Evolutionary conservation across 2,329 filamentous ascomycete species (phyloP).

Genomic region (Fusarium sublunatum): DNA sequence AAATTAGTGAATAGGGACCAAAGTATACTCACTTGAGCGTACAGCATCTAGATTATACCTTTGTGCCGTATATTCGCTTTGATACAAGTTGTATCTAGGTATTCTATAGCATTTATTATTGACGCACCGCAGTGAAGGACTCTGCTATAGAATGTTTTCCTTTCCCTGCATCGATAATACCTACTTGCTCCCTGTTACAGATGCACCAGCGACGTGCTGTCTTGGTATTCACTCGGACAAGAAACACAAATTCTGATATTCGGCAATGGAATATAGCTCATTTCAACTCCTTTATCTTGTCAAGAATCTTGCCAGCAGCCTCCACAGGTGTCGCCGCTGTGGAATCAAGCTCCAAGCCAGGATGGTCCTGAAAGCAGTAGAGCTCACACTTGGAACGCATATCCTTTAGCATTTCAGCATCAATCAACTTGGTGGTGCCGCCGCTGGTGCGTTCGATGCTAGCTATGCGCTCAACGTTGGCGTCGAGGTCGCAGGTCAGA

Average conservation of each 20-base stretch:
- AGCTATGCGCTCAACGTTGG: background rate
- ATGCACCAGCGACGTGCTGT: background rate
- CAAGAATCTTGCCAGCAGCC: background rate
- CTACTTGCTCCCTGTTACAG: background rate
- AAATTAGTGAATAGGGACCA: no score
- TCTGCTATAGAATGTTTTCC: no score
- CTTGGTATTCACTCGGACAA: background rate
- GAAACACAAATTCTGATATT: background rate
- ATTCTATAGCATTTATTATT: no score
- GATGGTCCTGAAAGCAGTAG: background rate
- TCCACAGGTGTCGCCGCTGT: background rate
- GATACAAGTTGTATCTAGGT: no score
- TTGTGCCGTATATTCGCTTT: no score
- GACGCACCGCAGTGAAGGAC: no score
- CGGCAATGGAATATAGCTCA: background rate
- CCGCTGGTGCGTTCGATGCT: background rate
- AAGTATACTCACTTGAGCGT: no score
- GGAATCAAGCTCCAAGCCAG: background rate
- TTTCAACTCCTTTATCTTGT: background rate
- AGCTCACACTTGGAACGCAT: background rate
- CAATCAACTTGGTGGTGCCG: background rate
- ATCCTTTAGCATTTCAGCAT: background rate
- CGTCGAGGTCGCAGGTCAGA: background rate
- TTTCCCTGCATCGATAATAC: no score
- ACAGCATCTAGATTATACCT: no score